Evolutionary conservation across 352 stramenopile species (phyloP), one percentile per base, ranked within the genome.

Genomic region (Thraustochytrium sp.): DNA sequence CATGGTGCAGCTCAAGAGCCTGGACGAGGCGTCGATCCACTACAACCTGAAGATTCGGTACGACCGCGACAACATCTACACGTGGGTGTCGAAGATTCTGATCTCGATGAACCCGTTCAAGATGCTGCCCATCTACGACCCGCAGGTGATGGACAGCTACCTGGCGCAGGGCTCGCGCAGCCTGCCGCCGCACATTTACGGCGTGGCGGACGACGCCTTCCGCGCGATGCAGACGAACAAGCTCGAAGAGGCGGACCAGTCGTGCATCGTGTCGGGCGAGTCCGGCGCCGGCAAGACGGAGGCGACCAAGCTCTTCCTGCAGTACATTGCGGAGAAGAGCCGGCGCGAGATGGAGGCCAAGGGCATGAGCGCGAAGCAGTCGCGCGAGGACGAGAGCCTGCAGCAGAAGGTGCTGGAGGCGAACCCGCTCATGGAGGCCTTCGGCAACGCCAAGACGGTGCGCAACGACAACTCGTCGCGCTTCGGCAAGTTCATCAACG

Each of bases 261-360:
- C 92, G 16, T 95, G 97, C 59, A 87, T 98, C 21, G 94, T 98
- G 23, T 95, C 90, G 49, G 93, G 93, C 46, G 93, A 97, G 88
- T 94, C 87, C 68, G 96, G 96, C 44, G 95, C 96, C 13, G 95
- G 95, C 44, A 99, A 99, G 88, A 98, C 96, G 13, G 96, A 98
- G 75, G 96, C 93, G 16, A 98, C 95, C 48, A 99, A 99, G 88
- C 92, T 97, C 78, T 91, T 97, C 34, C 94, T 98, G 89, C 90
- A 97, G 82, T 98, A 98, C 87, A 87, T 98, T 40, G 93, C 95
- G 8, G 97, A 91, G 42, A 92, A 98, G 64, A 26, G 1, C 23
- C 53, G 31, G 4, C 75, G 75, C 55, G 75, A 73, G 34, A 65
- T 51, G 44, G 36, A 73, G 38, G n/a, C 2, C 51, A 82, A 75